A percentile compares a stretch with the other conserved stretches of the same genome.
Conservation (phyloP, 2,329 filamentous ascomycete species). For the Tolypocladium album region DNA sequence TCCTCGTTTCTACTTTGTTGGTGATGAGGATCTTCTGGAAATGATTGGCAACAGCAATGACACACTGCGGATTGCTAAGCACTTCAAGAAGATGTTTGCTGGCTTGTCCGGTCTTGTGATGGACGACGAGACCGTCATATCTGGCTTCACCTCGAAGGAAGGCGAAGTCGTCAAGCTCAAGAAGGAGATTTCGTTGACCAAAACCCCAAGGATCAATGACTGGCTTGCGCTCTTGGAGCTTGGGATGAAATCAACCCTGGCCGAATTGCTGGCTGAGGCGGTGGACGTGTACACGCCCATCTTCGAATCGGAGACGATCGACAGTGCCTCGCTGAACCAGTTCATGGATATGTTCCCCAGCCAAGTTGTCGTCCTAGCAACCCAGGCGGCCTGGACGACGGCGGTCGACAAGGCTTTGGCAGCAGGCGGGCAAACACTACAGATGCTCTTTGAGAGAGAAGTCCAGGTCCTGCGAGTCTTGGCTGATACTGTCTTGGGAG, state of each 20-base stretch:
- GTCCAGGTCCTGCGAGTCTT: conserved; percentile 77
- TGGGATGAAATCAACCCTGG: conserved; percentile 90
- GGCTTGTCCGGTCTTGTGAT: conserved; percentile 84
- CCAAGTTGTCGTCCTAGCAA: conserved; percentile 90
- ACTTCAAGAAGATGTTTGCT: conserved; percentile 99
- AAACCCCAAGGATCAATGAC: conserved; percentile 95
- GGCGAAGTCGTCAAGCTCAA: conserved; percentile 80
- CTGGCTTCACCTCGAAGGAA: conserved; percentile 91
- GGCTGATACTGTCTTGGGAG: conserved; percentile 79
- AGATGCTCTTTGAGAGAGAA: conserved; percentile 66
- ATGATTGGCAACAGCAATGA: conserved; percentile 99
- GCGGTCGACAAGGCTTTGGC: conserved; percentile 69
- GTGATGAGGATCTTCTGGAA: conserved; percentile 94
- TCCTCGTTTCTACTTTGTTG: conserved; percentile 98
- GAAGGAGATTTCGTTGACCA: conserved; percentile 82
- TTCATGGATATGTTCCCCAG: conserved; percentile 82
- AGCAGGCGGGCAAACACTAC: conserved; percentile 59
- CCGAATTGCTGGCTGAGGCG: conserved; percentile 80
- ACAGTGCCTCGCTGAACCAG: conserved; percentile 58
- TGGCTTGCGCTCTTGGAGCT: conserved; percentile 90
- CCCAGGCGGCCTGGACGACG: conserved; percentile 88
- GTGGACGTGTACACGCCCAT: conserved; percentile 72
- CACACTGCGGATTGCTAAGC: conserved; percentile 89
- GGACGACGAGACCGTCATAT: conserved; percentile 82
- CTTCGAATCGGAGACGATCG: conserved; percentile 60